Base-by-base conservation (phyloP, 345 rosid genomes). In the Eucalyptus regnans region DNA sequence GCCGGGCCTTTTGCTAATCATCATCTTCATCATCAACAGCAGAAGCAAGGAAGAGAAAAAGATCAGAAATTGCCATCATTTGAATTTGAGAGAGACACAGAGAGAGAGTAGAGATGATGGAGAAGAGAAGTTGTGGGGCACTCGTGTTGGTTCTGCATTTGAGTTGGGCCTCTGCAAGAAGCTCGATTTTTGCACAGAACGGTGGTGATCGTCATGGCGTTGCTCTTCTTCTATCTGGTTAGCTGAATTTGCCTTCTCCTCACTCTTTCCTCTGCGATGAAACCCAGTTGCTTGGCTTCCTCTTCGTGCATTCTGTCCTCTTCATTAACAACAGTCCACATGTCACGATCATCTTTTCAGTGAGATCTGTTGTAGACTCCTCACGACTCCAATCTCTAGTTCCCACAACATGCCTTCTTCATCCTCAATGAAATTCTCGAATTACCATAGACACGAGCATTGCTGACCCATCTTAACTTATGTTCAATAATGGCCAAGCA, bases 141-240 rank as follows among this genome's bases (percentile, higher is more conserved):
- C 76, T 92, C 83, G 50, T 94, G 9, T 50, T 94, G 86, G 88
- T 90, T 87, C 90, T 95, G 91, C 96, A 93, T 48, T 90, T 88
- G 92, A 91, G 91, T 80, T 93, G 91, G 93, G 90, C 90, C 83
- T 92, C 89, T 88, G 94, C 92, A 86, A 88, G 93, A 51, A 92
- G 96, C 92, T 91, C 95, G 88, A 91, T 92, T 91, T 90, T 92
- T 89, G 91, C 93, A 86, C 89, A 94, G n/a, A 91, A 51, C 88
- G 86, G 91, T 87, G 94, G 88, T 87, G 86, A 41, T 90, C 87
- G 29, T 56, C 43, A n/a, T 41, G n/a, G 80, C 10, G 43, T 68
- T 68, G 37, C 80, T 68, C 80, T 68, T 54, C 90, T 91, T 89
- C 92, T 85, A 86, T 93, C 92, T 93, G 96, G 97, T 95, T 88